phyloP scores from a whole-genome alignment of 495 filamentous ascomycete genomes.

The Podospora didyma region DNA sequence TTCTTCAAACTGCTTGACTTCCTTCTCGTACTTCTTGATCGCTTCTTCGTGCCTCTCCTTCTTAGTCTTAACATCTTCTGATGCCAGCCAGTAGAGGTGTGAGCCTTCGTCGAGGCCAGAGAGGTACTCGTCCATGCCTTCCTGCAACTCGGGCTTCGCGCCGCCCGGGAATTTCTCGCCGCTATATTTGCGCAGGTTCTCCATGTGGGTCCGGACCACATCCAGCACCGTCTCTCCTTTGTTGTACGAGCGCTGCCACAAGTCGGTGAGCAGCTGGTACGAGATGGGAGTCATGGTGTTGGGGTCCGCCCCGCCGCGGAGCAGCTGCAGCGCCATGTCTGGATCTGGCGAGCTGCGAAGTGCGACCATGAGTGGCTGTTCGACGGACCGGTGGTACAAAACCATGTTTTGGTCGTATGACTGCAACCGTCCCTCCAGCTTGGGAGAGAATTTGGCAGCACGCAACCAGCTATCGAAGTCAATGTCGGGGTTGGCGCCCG shows the following conservation, averaged over 20 bases:
- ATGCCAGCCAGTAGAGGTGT: neutral
- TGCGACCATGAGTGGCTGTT: constrained; percentile 61
- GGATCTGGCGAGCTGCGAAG: constrained; percentile 44
- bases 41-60: constrained; percentile 9
- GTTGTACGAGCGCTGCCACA: neutral
- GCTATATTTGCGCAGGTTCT: neutral
- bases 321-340: constrained; percentile 48
- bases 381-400: constrained; percentile 29
- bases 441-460: constrained; percentile 29
- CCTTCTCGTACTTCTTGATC: constrained; percentile 29
- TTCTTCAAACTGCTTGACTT: constrained; percentile 17
- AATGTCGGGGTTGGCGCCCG: constrained; percentile 34
- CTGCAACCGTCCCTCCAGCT: constrained; percentile 18
- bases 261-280: constrained; percentile 8
- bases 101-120: neutral
- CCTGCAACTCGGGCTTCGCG: neutral
- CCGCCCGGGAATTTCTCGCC: neutral
- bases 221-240: neutral
- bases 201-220: neutral
- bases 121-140: neutral
- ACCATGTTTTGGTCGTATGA: constrained; percentile 39
- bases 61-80: neutral
- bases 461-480: constrained; percentile 40
- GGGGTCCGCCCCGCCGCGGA: constrained; percentile 56
- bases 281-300: constrained; percentile 42